Evolutionary conservation across 1,139 yeast species (phyloP).

Genomic region (Suhomyces yuchorum): DNA sequence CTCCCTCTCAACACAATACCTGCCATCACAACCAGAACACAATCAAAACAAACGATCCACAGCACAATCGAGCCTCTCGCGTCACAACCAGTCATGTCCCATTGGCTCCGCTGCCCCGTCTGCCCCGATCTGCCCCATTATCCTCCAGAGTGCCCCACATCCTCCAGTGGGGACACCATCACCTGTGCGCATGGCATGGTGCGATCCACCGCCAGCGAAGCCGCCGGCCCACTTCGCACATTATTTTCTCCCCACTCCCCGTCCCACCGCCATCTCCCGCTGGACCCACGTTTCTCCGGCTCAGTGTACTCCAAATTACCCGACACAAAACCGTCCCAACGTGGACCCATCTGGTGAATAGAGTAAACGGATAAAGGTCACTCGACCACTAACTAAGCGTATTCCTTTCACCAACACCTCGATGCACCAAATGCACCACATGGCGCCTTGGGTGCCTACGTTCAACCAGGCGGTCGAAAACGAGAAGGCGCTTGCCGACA

Average conservation of each 20-base stretch:
- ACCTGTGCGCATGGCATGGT: not conserved
- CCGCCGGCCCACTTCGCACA: not conserved
- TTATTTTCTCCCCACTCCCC: not conserved
- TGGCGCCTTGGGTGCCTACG: slow-evolving; percentile 75
- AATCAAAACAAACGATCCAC: not conserved
- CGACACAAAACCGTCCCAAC: slow-evolving; percentile 11
- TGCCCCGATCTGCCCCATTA: not conserved
- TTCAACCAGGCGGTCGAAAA: slow-evolving; percentile 53
- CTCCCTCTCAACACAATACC: not conserved
- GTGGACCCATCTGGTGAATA: slow-evolving; percentile 12
- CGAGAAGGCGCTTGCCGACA: slow-evolving; percentile 36
- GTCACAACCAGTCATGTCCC: too few species aligned
- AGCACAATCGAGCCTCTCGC: not conserved
- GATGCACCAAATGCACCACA: slow-evolving; percentile 42
- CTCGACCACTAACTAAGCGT: slow-evolving; percentile 7
- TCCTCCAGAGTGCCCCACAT: not conserved
- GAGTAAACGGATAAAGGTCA: slow-evolving; percentile 11
- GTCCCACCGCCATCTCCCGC: not conserved
- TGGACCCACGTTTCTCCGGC: slow-evolving; percentile 6
- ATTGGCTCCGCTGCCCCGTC: not conserved
- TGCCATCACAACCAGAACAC: not conserved
- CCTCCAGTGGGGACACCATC: not conserved
- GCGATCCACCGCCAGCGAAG: not conserved
- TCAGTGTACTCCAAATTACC: not conserved
- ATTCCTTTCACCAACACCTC: not conserved